Conservation (phyloP, 768 basidiomycete genomes). For the Lactarius indigo region DNA sequence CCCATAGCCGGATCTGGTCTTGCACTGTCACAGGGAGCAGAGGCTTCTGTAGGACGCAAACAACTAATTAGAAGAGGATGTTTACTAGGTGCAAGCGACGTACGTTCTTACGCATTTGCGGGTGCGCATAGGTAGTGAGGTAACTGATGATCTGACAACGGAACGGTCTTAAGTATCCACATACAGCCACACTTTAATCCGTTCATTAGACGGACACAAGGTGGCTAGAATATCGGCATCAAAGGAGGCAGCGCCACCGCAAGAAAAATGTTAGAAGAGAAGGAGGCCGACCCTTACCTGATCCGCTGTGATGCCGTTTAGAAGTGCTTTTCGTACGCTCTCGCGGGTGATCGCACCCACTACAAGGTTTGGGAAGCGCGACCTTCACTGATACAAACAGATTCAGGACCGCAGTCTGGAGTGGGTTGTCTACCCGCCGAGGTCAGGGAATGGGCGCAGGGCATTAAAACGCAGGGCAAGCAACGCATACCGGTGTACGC, state of each 20-base stretch:
- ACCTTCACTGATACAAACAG: slow-evolving; percentile 89
- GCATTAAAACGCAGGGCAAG: not conserved
- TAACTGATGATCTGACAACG: slow-evolving; percentile 85
- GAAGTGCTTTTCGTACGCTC: slow-evolving; percentile 90
- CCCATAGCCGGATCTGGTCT: slow-evolving; percentile 97
- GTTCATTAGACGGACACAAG: not conserved
- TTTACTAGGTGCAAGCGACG: slow-evolving; percentile 27
- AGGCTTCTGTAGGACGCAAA: slow-evolving; percentile 61
- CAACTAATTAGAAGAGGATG: not conserved
- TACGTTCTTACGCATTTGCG: slow-evolving; percentile 96
- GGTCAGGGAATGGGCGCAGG: slow-evolving; percentile 3
- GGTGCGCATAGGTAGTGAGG: slow-evolving; percentile 90
- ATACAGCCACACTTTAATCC: not conserved
- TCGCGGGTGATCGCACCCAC: slow-evolving; percentile 94
- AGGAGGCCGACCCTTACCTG: slow-evolving; percentile 56
- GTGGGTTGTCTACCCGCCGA: slow-evolving; percentile 70
- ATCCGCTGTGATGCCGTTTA: slow-evolving; percentile 93
- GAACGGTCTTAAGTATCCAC: slow-evolving; percentile 10
- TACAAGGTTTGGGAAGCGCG: slow-evolving; percentile 95
- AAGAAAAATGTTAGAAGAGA: not conserved
- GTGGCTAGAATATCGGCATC: not conserved
- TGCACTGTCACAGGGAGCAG: slow-evolving; percentile 95
- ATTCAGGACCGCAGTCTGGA: slow-evolving; percentile 94
- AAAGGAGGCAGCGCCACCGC: slow-evolving; percentile 2
- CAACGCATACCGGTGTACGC: slow-evolving; percentile 82